Evolutionary conservation across 2,329 filamentous ascomycete genomes (phyloP).

Genomic region (Hawksworthiomyces lignivorus): DNA sequence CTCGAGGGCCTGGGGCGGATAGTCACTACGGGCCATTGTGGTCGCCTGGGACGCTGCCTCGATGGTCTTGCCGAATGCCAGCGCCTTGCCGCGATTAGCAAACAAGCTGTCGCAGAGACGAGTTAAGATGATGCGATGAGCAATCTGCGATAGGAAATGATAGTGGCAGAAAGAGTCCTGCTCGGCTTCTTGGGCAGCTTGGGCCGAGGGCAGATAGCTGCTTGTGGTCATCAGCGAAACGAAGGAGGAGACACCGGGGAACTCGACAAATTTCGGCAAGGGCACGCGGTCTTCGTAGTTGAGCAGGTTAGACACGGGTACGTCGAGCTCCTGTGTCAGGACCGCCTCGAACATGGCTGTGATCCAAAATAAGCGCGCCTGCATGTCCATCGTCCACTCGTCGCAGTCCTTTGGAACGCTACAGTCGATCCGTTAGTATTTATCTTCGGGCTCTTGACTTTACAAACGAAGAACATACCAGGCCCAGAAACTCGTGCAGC

Average conservation of each 20-base stretch:
- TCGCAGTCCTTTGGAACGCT: slow-evolving; percentile 34
- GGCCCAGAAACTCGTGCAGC: slow-evolving; percentile 39
- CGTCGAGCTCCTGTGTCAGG: slow-evolving; percentile 44
- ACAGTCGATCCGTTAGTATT: slow-evolving; percentile 5
- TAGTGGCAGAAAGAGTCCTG: slow-evolving; percentile 46
- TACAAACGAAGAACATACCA: slow-evolving; percentile 23
- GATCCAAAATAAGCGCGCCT: slow-evolving; percentile 47
- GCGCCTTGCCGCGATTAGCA: slow-evolving; percentile 14
- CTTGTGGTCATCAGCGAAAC: neutral
- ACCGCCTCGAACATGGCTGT: slow-evolving; percentile 49
- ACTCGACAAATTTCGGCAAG: slow-evolving; percentile 38
- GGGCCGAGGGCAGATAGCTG: neutral
- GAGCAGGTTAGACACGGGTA: slow-evolving; percentile 42
- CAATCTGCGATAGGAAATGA: slow-evolving; percentile 48
- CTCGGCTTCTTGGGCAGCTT: slow-evolving; percentile 5
- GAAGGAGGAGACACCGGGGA: slow-evolving; percentile 12
- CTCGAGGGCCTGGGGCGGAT: slow-evolving; percentile 40
- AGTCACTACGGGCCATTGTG: slow-evolving; percentile 19
- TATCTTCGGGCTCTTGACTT: neutral
- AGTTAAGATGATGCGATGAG: slow-evolving; percentile 47
- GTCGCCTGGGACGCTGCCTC: slow-evolving; percentile 5
- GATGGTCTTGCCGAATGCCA: slow-evolving; percentile 7
- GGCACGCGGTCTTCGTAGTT: slow-evolving; percentile 44
- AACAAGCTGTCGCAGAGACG: slow-evolving; percentile 39
- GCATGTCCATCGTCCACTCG: slow-evolving; percentile 48